Conservation (phyloP, 2,329 filamentous ascomycete species). For the Ramularia collo-cygni region DNA sequence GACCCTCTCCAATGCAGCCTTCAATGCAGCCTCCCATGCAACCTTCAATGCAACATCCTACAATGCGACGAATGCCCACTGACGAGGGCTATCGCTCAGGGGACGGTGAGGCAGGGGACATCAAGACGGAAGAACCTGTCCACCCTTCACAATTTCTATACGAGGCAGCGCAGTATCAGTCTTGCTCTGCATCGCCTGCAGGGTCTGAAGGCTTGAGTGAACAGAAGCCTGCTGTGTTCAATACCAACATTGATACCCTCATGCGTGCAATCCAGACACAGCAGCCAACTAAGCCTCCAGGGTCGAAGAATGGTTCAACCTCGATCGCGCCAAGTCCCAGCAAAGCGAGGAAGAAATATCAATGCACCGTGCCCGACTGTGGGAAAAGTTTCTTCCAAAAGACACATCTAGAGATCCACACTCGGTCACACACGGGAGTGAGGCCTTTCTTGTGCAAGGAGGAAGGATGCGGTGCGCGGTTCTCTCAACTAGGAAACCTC, state of each 20-base stretch:
- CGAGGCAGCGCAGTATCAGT: slow-evolving; percentile 27
- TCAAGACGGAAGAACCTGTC: slow-evolving; percentile 40
- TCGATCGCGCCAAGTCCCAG: too few relatives aligned
- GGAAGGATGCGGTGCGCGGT: slow-evolving; percentile 66
- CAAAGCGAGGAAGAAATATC: slow-evolving; percentile 56
- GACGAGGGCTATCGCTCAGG: slow-evolving; percentile 23
- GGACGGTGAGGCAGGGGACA: slow-evolving; percentile 13
- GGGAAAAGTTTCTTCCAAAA: slow-evolving; percentile 81
- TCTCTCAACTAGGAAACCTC: slow-evolving; percentile 85
- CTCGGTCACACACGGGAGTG: slow-evolving; percentile 77
- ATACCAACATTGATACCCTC: slow-evolving; percentile 77
- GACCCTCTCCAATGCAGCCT: slow-evolving; percentile 17
- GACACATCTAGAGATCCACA: slow-evolving; percentile 87
- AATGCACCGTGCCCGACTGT: slow-evolving; percentile 68
- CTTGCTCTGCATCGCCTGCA: slow-evolving; percentile 34
- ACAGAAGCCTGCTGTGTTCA: slow-evolving; percentile 50
- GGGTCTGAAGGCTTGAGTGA: slow-evolving; percentile 37
- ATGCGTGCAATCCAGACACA: slow-evolving; percentile 84
- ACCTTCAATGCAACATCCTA: slow-evolving; percentile 8
- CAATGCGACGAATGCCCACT: slow-evolving; percentile 11
- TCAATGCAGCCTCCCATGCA: slow-evolving; percentile 18
- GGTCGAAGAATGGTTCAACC: too few relatives aligned
- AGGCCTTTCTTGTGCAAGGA: slow-evolving; percentile 84
- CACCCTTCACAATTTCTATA: slow-evolving; percentile 36
- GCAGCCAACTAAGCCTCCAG: slow-evolving; percentile 12